Base-by-base conservation (phyloP, 2,329 filamentous ascomycete genomes). In the Nectriaceae sp. region DNA sequence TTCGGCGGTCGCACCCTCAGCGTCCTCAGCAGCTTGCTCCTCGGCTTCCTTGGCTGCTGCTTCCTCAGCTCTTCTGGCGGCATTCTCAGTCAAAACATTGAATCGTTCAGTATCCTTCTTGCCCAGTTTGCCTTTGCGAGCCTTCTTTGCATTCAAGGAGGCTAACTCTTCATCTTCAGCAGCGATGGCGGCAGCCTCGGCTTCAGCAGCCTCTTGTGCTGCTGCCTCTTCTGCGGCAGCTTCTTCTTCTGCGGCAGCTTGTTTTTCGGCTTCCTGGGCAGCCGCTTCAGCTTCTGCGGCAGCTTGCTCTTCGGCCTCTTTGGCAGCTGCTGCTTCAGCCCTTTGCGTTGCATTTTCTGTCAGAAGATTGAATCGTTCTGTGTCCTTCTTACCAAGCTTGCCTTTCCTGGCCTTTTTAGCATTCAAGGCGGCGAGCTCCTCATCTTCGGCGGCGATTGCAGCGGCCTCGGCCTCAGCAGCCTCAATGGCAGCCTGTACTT, bases 341-440 rank as follows among this genome's bases (percentile, higher is more conserved):
- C 72, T 65, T 46, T 61, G 59, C 5, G 60, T 60, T 35, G 66
- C 64, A 19, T 62, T 69, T 21, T 64, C 64, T 15, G 62, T 65
- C 5, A 77, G 60, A 4, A 55, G 52, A 16, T 70, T 66, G 21
- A 72, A 67, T 50, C 73, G 76, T 44, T 78, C 74, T 43, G 76
- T 65, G 26, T 76, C 75, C 49, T 69, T 75, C 56, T 72, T 79
- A 4, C 59, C 61, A 10, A 76, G 55, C 50, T 68, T 78, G 50
- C 67, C 65, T 62, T 76, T 82, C 57, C 74, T 78, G 5, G 69
- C 70, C 55, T 77, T 79, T 60, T 79, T 82, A 21, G 70, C 67
- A n/a, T 11, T 21, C 5, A 39, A 18, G 20, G 37, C 40, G 10
- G 20, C 43, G 21, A 19, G 21, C 11, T 29, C 44, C 33, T 21